Conservation (phyloP, 768 basidiomycete species). For the Rhizopogon roseolus region DNA sequence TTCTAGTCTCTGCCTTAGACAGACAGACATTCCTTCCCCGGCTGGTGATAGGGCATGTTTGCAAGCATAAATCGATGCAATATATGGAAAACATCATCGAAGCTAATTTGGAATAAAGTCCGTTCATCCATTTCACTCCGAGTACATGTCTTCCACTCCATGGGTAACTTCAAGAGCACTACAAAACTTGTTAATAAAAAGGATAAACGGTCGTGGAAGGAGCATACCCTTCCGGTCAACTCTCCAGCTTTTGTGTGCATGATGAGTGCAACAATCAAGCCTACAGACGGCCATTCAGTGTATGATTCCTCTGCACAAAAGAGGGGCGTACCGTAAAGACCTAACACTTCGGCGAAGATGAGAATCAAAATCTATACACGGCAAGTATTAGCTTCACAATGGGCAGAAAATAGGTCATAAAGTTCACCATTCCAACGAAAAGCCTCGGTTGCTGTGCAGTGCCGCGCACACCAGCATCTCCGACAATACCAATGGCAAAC, state of each 20-base stretch:
- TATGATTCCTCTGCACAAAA: not conserved
- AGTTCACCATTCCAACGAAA: conserved; percentile 86
- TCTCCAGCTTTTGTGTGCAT: conserved; percentile 74
- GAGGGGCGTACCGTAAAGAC: conserved; percentile 67
- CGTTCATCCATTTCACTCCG: conserved; percentile 2
- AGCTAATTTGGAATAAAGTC: conserved; percentile 7
- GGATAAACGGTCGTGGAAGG: not conserved
- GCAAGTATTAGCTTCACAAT: conserved; percentile 1
- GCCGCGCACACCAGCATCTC: conserved; percentile 97
- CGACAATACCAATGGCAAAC: conserved; percentile 97
- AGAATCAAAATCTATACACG: conserved; percentile 86
- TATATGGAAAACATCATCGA: conserved; percentile 2
- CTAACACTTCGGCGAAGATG: conserved; percentile 94
- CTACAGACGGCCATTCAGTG: conserved; percentile 22
- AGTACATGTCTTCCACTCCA: conserved; percentile 4
- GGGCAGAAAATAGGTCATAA: not conserved
- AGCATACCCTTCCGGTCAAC: conserved; percentile 13
- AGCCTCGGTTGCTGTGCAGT: conserved; percentile 95
- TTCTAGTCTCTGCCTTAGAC: no score
- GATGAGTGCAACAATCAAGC: conserved; percentile 91
- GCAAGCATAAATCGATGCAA: conserved; percentile 3
- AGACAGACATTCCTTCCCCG: no score
- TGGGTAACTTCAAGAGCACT: conserved; percentile 19
- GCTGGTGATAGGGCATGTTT: not conserved
- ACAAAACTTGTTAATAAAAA: not conserved